phyloP scores from a whole-genome alignment of 371 early-diverging fungal species.

The Rhizopus arrhizus region DNA sequence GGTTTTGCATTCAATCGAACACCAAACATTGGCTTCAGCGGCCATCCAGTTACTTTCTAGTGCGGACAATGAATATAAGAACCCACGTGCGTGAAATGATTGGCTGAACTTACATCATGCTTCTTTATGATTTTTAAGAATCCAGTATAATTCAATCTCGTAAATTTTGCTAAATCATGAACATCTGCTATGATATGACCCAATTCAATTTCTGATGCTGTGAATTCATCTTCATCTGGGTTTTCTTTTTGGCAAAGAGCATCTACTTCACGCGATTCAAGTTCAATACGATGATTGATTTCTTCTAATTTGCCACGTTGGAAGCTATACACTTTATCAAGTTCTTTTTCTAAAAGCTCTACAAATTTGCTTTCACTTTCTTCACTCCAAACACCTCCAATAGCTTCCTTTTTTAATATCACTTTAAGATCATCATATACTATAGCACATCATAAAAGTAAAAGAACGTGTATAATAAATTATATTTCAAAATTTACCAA shows the following conservation, averaged over 20 bases:
- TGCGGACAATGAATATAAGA: background rate
- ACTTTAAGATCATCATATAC: constrained; percentile 84
- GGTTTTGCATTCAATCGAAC: constrained; percentile 85
- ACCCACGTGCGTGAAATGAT: constrained; percentile 33
- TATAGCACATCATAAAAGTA: constrained; percentile 23
- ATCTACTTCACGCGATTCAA: constrained; percentile 65
- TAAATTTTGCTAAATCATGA: constrained; percentile 93
- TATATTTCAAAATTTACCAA: constrained; percentile 30
- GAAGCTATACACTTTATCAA: constrained; percentile 91
- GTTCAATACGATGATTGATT: constrained; percentile 79
- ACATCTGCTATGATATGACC: constrained; percentile 86
- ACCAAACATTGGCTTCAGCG: constrained; percentile 87
- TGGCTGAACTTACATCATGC: constrained; percentile 79
- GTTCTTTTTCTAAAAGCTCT: constrained; percentile 84
- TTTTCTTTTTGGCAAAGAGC: constrained; percentile 64
- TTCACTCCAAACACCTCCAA: constrained; percentile 58
- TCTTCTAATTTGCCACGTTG: constrained; percentile 90
- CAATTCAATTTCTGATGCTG: constrained; percentile 79
- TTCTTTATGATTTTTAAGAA: constrained; percentile 98
- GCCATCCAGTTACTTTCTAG: constrained; percentile 85
- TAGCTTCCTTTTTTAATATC: constrained; percentile 67
- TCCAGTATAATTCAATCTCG: constrained; percentile 94
- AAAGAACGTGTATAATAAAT: background rate
- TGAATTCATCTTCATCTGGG: constrained; percentile 65
- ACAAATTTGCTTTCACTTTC: constrained; percentile 88